Evolutionary conservation across 257 asterid species (phyloP).

Genomic region (Voacanga thouarsii): DNA sequence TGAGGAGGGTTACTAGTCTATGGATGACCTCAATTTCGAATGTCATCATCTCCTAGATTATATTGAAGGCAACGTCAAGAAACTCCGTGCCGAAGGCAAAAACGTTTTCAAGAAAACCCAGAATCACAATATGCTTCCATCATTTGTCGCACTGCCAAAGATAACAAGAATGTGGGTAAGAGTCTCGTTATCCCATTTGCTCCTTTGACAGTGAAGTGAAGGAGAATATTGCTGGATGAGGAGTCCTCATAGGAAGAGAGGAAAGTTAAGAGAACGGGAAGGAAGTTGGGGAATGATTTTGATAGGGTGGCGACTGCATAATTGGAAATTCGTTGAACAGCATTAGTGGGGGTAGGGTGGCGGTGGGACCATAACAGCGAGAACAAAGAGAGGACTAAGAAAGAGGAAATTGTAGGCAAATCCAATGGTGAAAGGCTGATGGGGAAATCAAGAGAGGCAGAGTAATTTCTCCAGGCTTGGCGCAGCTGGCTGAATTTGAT

Average conservation of each 20-base stretch:
- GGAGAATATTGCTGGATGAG: slow-evolving; percentile 40
- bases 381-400: slow-evolving; percentile 29
- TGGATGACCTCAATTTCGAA: slow-evolving; percentile 73
- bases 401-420: slow-evolving; percentile 1
- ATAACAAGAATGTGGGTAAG: background rate
- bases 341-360: background rate
- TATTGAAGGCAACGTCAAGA: slow-evolving; percentile 70
- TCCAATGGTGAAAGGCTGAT: slow-evolving; percentile 2
- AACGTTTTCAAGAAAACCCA: slow-evolving; percentile 16
- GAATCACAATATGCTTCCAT: slow-evolving; percentile 5
- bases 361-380: background rate
- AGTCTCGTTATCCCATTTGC: slow-evolving; percentile 61
- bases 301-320: slow-evolving; percentile 58
- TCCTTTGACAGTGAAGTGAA: slow-evolving; percentile 60
- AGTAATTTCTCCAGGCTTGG: slow-evolving; percentile 48
- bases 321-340: slow-evolving; percentile 21
- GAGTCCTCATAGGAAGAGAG: slow-evolving; percentile 30
- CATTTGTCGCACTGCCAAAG: background rate
- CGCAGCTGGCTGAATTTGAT: slow-evolving; percentile 19
- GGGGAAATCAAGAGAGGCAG: background rate
- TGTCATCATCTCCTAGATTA: slow-evolving; percentile 87
- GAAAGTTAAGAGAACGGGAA: slow-evolving; percentile 31
- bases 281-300: slow-evolving; percentile 71
- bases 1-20: slow-evolving; percentile 83
- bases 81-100: slow-evolving; percentile 56